Conservation (phyloP, 169 alveolate species). For the Toxoplasma gondii region DNA sequence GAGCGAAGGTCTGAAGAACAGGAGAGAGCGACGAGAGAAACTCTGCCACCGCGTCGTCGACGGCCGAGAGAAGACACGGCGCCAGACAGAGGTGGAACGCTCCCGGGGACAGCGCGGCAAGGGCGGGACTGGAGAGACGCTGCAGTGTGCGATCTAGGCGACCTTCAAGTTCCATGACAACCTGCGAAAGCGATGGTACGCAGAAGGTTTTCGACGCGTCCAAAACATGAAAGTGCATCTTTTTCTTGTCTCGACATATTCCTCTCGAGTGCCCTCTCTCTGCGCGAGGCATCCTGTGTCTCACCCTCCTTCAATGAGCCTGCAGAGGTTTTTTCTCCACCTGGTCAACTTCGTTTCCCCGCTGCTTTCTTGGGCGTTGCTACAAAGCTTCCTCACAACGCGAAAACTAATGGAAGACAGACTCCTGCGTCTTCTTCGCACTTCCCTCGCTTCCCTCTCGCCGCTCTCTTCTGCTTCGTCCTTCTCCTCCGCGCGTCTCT, state of each 20-base stretch:
- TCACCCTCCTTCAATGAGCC: no score
- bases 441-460: no score
- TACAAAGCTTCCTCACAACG: no score
- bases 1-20: background rate
- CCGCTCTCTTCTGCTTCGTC: background rate
- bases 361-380: no score
- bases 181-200: background rate
- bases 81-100: background rate
- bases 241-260: background rate
- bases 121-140: background rate
- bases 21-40: slow-evolving; percentile 13
- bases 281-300: no score
- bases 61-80: slow-evolving; percentile 2
- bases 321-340: no score
- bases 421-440: no score
- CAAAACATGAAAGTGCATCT: background rate
- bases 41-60: slow-evolving; percentile 7
- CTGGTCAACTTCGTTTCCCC: no score
- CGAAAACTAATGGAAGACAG: no score
- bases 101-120: background rate
- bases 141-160: background rate
- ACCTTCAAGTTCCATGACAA: slow-evolving; percentile 19
- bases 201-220: no score
- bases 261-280: background rate
- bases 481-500: background rate